Evolutionary conservation across 2,329 filamentous ascomycete species (phyloP).

Genomic region (Pseudocercospora eumusae): DNA sequence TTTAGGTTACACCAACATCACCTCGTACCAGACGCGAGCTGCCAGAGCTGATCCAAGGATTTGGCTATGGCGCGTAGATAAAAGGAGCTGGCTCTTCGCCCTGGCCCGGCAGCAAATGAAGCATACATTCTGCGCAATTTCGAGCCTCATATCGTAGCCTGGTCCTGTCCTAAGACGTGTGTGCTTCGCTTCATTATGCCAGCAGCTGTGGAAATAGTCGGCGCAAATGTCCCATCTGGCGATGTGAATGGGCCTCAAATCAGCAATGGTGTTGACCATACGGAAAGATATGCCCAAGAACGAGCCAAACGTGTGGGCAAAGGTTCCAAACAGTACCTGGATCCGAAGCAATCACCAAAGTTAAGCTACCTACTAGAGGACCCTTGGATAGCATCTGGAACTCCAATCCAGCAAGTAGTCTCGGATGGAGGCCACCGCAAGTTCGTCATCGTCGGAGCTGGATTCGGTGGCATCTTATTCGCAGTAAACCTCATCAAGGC

Average conservation of each 20-base stretch:
- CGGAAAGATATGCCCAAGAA: conserved; percentile 32
- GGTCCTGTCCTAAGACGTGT: not conserved
- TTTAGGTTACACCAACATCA: not conserved
- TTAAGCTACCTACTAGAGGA: conserved; percentile 35
- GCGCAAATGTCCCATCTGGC: conserved; percentile 21
- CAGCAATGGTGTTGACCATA: conserved; percentile 18
- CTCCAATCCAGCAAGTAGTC: conserved; percentile 25
- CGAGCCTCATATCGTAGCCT: not conserved
- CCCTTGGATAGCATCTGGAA: conserved; percentile 33
- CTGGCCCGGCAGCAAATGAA: not conserved
- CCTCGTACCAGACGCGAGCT: not conserved
- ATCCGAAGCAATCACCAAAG: conserved; percentile 32
- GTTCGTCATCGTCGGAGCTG: conserved; percentile 46
- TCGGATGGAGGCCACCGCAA: conserved; percentile 26
- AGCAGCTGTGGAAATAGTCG: not conserved
- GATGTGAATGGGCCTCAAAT: conserved; percentile 27
- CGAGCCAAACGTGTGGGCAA: conserved; percentile 32
- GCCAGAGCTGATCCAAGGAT: not conserved
- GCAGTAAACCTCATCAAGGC: conserved; percentile 45
- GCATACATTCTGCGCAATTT: not conserved
- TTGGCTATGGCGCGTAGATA: not conserved
- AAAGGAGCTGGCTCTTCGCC: too few relatives aligned
- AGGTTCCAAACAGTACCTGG: conserved; percentile 32
- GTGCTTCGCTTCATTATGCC: not conserved
- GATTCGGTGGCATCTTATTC: conserved; percentile 48